Base-by-base conservation (phyloP, 805 yeast genomes). In the Novakomyces olei region DNA sequence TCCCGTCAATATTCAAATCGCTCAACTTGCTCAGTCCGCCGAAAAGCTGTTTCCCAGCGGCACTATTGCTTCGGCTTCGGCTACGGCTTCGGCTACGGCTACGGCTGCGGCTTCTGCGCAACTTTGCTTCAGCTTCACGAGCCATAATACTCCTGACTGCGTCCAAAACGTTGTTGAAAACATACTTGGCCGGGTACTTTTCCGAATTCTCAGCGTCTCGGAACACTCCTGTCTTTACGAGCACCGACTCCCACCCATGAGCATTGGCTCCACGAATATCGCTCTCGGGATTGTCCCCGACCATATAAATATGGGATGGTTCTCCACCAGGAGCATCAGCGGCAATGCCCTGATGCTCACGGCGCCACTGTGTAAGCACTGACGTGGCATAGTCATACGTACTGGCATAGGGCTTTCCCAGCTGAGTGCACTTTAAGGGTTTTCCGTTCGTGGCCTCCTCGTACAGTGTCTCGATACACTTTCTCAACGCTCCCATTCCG, bases 281-380 rank as follows among this genome's bases (percentile, higher is more conserved):
- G 32, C 80, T 68, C 19, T 73, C 88, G 4, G 95, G 96, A 50
- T 85, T 85, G 53, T 85, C 98, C 19, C 98, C 98, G 23, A 85
- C 79, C 98, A 85, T 85, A 54, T 63, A 83, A 2, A 88, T 74
- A 10, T 15, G 25, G 2, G 15, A 8, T 8, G 3, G 23, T 30
- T 30, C 33, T 7, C 8, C 4, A 10, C 10, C 16, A n/a, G n/a
- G n/a, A n/a, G n/a, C n/a, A 5, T 32, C 15, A 12, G 27, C 17
- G 4, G 30, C 15, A 15, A 34, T 28, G 10, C 39, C 41, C 25
- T 29, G 30, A n/a, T 20, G 25, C 12, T 32, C 30, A 14, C 30
- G 26, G n/a, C 44, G 40, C 48, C 43, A 62, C 39, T 61, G 63
- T 25, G 68, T 63, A 32, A 81, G 57, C 5, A 74, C 67, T 45